Evolutionary conservation across 192 early-diverging fungal genomes (phyloP).

Genomic region (Podila verticillata): DNA sequence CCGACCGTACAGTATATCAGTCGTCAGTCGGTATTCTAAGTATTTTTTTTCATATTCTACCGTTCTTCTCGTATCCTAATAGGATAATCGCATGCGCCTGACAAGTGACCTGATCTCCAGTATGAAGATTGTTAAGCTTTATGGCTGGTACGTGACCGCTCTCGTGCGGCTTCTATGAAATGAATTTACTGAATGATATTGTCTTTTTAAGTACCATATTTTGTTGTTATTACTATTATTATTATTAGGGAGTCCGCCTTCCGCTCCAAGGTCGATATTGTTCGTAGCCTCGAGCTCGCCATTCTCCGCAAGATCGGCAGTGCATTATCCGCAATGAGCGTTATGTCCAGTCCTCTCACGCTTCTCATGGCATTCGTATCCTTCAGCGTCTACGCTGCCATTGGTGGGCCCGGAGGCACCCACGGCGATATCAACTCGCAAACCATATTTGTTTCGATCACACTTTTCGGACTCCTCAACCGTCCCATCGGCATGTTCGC

Average conservation of each 20-base stretch:
- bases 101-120: conserved; percentile 5
- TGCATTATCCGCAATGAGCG: conserved; percentile 13
- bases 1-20: not conserved
- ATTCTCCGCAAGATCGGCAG: too few species aligned
- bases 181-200: too few species aligned
- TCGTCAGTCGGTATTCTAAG: too few species aligned
- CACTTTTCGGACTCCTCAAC: conserved; percentile 35
- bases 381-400: conserved; percentile 27
- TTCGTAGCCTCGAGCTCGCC: too few species aligned
- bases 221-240: too few species aligned
- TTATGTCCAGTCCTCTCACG: conserved; percentile 28
- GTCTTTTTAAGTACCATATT: too few species aligned
- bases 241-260: too few species aligned
- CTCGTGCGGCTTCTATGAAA: too few species aligned
- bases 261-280: too few species aligned
- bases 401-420: conserved; percentile 26
- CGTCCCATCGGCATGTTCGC: conserved; percentile 29
- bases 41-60: not conserved
- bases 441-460: conserved; percentile 29
- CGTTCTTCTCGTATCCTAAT: not conserved
- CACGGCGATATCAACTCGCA: conserved; percentile 26
- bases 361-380: conserved; percentile 34
- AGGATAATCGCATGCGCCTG: conserved; percentile 15
- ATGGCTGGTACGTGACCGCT: not conserved
- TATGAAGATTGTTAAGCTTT: conserved; percentile 27